Percentiles rank a stretch among this genome's conserved stretches.
Evolutionary conservation across 495 filamentous ascomycete species (phyloP).

Genomic region (Xylaria castorea): DNA sequence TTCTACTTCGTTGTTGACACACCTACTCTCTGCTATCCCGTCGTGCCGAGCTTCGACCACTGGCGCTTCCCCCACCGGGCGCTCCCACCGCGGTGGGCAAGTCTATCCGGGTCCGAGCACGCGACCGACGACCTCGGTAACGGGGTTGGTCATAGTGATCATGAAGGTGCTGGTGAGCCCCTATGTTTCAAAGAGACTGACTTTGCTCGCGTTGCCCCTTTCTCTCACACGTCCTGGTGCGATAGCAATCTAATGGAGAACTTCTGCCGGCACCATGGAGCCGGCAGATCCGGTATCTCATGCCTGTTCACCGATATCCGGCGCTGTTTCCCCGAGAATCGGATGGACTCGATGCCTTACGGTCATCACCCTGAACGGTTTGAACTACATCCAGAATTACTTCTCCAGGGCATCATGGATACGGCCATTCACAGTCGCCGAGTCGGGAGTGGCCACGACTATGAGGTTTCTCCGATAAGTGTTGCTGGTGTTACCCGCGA

Average conservation of each 20-base stretch:
- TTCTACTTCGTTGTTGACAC: slow-evolving; percentile 6
- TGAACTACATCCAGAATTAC: background rate
- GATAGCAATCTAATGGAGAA: slow-evolving; percentile 4
- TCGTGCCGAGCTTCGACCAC: slow-evolving; percentile 32
- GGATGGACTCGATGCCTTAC: background rate
- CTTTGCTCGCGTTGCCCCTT: background rate
- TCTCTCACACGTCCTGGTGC: background rate
- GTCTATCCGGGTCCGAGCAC: background rate
- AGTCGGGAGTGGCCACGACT: background rate
- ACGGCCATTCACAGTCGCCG: background rate
- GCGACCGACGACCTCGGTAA: background rate
- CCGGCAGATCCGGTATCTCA: background rate
- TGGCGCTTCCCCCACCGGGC: slow-evolving; percentile 32
- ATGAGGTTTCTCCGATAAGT: background rate
- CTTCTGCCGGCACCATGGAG: background rate
- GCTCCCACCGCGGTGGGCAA: slow-evolving; percentile 16
- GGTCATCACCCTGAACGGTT: background rate
- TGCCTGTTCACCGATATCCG: background rate
- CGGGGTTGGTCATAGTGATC: background rate
- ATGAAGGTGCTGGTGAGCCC: background rate
- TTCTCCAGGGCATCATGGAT: background rate
- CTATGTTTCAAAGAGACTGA: background rate
- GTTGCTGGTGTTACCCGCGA: slow-evolving; percentile 11
- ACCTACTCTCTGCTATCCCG: background rate
- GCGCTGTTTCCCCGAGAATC: background rate